These are phyloP conservation scores for Ulvella scutata DNA, from an alignment of 139 green algal genomes.

Conservation along the genomic window DNA sequence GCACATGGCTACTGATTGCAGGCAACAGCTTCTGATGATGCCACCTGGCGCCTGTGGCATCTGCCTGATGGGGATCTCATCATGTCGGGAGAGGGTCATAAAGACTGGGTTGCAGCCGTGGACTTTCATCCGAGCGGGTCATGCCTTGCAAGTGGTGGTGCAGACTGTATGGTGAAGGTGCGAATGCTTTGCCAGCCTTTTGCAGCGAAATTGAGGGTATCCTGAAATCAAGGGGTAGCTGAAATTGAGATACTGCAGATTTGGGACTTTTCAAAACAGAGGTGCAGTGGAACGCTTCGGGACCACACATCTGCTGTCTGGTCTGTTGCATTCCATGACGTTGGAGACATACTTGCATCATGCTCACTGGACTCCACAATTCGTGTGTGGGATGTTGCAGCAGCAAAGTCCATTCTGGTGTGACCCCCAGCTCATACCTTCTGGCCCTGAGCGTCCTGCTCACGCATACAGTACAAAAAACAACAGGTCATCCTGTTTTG, in stretches of 20 bases:
- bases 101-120: constrained; percentile 63
- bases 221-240: too few species aligned
- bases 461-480: too few species aligned
- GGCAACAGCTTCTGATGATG: constrained; percentile 55
- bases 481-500: too few species aligned
- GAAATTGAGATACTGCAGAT: too few species aligned
- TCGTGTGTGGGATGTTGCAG: constrained; percentile 48
- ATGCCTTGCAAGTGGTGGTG: constrained; percentile 17
- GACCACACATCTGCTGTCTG: constrained; percentile 52
- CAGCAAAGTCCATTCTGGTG: constrained; percentile 33
- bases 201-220: too few species aligned
- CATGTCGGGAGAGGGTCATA: constrained; percentile 66
- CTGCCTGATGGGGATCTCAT: constrained; percentile 47
- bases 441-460: too few species aligned
- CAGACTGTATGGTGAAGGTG: constrained; percentile 31
- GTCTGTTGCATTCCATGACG: constrained; percentile 45
- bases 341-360: constrained; percentile 51
- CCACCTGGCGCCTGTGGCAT: constrained; percentile 58
- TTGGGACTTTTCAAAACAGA: constrained; percentile 71
- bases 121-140: constrained; percentile 48
- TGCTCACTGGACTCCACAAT: constrained; percentile 60
- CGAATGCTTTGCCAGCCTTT: too few species aligned
- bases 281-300: constrained; percentile 53
- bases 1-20: neutral
- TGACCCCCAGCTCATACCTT: too few species aligned